Percentiles rank a stretch among this genome's conserved stretches.
These are phyloP conservation scores for Pyrrhoderma noxium DNA, from an alignment of 1,284 basidiomycete species.

Conservation along the genomic window DNA sequence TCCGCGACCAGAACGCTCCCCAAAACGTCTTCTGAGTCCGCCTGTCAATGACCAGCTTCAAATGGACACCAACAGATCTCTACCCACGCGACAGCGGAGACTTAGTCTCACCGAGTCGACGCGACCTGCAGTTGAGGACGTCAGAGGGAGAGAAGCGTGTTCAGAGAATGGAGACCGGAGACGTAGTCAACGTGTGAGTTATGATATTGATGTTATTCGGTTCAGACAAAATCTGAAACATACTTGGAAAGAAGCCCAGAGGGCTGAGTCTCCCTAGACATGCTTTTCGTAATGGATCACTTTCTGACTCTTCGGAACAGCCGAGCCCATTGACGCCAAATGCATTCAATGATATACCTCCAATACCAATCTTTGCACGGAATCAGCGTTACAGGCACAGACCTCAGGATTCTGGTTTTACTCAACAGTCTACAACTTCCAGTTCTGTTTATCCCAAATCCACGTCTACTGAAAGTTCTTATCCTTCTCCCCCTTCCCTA, in stretches of 20 bases:
- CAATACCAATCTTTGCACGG: constrained; percentile 21
- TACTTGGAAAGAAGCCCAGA: constrained; percentile 19
- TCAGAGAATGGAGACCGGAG: constrained; percentile 14
- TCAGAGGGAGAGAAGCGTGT: constrained; percentile 13
- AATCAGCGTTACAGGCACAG: constrained; percentile 23
- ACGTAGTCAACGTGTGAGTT: constrained; percentile 12
- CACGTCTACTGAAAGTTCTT: constrained; percentile 43
- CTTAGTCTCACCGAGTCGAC: constrained; percentile 5
- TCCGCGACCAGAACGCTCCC: constrained; percentile 13
- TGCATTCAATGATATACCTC: constrained; percentile 23
- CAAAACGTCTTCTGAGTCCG: constrained; percentile 5
- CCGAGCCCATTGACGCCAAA: constrained; percentile 31
- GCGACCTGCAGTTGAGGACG: constrained; percentile 6
- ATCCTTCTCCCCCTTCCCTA: constrained; percentile 47
- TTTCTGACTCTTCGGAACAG: constrained; percentile 30
- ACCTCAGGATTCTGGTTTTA: constrained; percentile 43
- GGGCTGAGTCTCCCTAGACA: constrained; percentile 33
- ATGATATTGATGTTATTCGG: background rate
- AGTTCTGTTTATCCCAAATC: constrained; percentile 73
- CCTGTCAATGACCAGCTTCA: background rate
- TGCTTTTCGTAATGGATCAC: constrained; percentile 24
- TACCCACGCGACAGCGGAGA: constrained; percentile 9
- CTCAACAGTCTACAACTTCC: constrained; percentile 49
- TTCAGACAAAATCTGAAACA: background rate
- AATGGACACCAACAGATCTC: background rate